These are phyloP conservation scores for Rhizophagus sp. DNA, from an alignment of 192 early-diverging fungal genomes.

Conservation along the genomic window DNA sequence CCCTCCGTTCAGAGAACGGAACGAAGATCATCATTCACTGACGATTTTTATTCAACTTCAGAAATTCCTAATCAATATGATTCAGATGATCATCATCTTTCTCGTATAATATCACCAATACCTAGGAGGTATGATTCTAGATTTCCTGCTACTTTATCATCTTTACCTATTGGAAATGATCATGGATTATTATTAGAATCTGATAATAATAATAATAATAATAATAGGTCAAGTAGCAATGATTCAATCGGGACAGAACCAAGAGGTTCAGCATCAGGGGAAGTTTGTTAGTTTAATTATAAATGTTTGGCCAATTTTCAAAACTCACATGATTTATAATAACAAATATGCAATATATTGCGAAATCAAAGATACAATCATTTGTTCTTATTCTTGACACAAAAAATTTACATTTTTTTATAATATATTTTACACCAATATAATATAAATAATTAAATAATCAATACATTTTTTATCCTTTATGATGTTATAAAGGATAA, in stretches of 20 bases:
- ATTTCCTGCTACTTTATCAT: not conserved
- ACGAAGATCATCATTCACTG: not conserved
- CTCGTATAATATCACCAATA: conserved; percentile 25
- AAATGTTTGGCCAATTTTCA: not conserved
- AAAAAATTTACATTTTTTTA: too few species aligned
- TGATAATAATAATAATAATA: not conserved
- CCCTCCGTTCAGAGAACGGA: not conserved
- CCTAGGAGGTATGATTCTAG: conserved; percentile 11
- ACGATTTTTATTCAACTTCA: not conserved
- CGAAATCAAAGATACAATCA: too few species aligned
- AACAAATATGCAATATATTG: too few species aligned
- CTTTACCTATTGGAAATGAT: not conserved
- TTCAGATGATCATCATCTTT: not conserved
- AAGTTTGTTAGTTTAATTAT: conserved; percentile 5
- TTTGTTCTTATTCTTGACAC: too few species aligned
- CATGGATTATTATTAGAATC: not conserved
- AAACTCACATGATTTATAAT: not conserved
- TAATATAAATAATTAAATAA: too few species aligned
- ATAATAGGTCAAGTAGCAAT: not conserved
- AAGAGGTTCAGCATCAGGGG: conserved; percentile 19
- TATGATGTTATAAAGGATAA: too few species aligned
- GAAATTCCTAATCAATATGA: not conserved
- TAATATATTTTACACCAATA: too few species aligned
- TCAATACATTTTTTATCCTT: too few species aligned
- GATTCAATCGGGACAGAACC: not conserved